These are phyloP conservation scores for Arabidopsis suecica DNA, from an alignment of 345 rosid species.

Conservation along the genomic window DNA sequence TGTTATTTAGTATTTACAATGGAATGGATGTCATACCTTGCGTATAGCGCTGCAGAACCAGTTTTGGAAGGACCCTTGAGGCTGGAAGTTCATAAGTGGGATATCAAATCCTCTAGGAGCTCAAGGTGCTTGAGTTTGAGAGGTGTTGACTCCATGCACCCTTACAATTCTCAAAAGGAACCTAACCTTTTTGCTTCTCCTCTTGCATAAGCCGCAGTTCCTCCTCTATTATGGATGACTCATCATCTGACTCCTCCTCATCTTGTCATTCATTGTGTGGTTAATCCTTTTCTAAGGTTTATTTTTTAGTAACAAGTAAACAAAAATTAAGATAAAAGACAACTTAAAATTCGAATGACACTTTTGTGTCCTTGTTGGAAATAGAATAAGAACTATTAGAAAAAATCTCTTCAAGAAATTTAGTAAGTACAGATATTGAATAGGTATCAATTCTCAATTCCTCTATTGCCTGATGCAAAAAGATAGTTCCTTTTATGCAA, in stretches of 20 bases:
- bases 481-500: background rate
- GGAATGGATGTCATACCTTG: background rate
- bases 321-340: background rate
- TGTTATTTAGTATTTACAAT: background rate
- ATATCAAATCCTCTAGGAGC: background rate
- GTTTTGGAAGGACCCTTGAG: background rate
- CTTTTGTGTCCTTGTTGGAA: background rate
- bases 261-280: background rate
- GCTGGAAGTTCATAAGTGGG: background rate
- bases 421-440: background rate
- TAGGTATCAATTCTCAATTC: background rate
- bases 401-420: background rate
- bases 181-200: background rate
- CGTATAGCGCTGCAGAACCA: background rate
- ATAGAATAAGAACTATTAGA: background rate
- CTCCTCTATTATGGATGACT: background rate
- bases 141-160: background rate
- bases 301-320: background rate
- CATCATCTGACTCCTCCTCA: background rate
- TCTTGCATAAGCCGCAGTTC: background rate
- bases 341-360: background rate
- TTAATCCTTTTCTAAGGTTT: background rate
- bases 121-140: background rate
- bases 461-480: background rate
- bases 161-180: background rate